Conservation (phyloP, 495 filamentous ascomycete genomes). For the Hyaloscypha hepaticicola region DNA sequence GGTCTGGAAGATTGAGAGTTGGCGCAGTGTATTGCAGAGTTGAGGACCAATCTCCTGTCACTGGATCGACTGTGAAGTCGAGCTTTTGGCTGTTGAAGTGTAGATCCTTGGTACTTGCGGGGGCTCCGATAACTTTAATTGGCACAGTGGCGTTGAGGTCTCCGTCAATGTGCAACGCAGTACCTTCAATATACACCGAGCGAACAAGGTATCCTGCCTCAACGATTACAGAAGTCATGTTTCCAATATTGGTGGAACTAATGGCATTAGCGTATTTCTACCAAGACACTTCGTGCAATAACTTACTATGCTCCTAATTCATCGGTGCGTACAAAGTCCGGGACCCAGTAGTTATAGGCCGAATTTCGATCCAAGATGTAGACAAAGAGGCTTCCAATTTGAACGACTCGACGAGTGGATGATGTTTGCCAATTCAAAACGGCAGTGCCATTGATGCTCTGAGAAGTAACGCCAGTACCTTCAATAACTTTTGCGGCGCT, state of each 20-base stretch:
- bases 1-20: constrained; percentile 49
- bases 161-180: constrained; percentile 57
- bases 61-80: constrained; percentile 41
- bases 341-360: constrained; percentile 76
- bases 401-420: constrained; percentile 50
- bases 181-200: constrained; percentile 51
- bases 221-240: constrained; percentile 57
- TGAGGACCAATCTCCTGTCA: constrained; percentile 52
- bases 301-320: constrained; percentile 33
- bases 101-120: constrained; percentile 47
- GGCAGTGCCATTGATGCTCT: constrained; percentile 41
- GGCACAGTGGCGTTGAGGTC: constrained; percentile 69
- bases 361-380: constrained; percentile 64
- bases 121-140: constrained; percentile 62
- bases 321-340: constrained; percentile 48
- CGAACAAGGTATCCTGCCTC: constrained; percentile 76
- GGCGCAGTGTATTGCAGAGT: constrained; percentile 54
- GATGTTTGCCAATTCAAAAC: constrained; percentile 59
- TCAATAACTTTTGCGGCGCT: constrained; percentile 48
- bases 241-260: constrained; percentile 37
- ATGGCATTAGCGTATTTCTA: background rate
- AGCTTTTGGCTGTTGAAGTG: constrained; percentile 57
- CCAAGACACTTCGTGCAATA: background rate
- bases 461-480: constrained; percentile 46
- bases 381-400: constrained; percentile 55